These are phyloP conservation scores for Sugiyamaella floridensis DNA, from an alignment of 805 yeast genomes.

Conservation along the genomic window DNA sequence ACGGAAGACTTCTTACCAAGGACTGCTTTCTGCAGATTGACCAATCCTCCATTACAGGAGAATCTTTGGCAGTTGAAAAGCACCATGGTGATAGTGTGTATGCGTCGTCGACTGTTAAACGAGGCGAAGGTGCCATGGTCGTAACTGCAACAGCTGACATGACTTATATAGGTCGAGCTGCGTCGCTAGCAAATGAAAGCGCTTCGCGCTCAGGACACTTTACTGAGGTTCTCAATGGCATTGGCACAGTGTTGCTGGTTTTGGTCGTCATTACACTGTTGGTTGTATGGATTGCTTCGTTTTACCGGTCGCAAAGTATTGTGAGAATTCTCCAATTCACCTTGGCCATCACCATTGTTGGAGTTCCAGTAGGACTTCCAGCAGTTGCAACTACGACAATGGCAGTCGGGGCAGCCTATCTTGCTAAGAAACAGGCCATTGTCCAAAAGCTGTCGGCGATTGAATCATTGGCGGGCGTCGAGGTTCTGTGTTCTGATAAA, in stretches of 20 bases:
- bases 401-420: conserved; percentile 99
- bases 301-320: conserved; percentile 85
- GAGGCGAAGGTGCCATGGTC: conserved; percentile 92
- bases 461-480: conserved; percentile 96
- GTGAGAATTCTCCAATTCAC: conserved; percentile 87
- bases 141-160: conserved; percentile 93
- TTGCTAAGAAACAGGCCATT: conserved; percentile 95
- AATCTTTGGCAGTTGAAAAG: conserved; percentile 92
- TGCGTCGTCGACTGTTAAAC: conserved; percentile 91
- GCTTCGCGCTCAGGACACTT: conserved; percentile 91
- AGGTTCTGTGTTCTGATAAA: conserved; percentile 95
- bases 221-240: conserved; percentile 96
- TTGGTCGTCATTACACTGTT: conserved; percentile 81
- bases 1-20: conserved; percentile 83
- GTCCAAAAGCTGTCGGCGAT: conserved; percentile 95
- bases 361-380: conserved; percentile 98
- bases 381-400: conserved; percentile 97
- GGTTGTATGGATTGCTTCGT: conserved; percentile 86
- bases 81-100: conserved; percentile 77
- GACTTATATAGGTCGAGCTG: conserved; percentile 96
- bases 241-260: conserved; percentile 86
- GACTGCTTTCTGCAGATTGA: conserved; percentile 84
- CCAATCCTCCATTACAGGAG: conserved; percentile 97
- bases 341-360: conserved; percentile 90
- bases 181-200: conserved; percentile 92